phyloP scores from a whole-genome alignment of 306 rosid species.

The Aeschynomene evenia region DNA sequence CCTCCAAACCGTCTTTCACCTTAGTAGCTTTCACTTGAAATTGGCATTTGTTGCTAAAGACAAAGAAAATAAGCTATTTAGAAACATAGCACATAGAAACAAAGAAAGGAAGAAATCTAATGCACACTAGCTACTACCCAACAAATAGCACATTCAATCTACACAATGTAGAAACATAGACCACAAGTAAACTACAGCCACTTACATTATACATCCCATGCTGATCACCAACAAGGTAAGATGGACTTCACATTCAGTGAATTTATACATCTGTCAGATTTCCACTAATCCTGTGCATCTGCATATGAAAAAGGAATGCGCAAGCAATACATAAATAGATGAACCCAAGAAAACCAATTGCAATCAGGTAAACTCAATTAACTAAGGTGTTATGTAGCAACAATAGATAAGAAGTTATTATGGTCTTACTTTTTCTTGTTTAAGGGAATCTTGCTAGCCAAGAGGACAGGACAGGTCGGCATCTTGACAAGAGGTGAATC shows the following conservation, averaged over 20 bases:
- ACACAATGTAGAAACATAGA: too few relatives aligned
- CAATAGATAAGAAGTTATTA: constrained; percentile 14
- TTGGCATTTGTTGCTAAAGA: too few relatives aligned
- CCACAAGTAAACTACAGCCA: too few relatives aligned
- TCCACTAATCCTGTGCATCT: constrained; percentile 40
- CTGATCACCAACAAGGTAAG: too few relatives aligned
- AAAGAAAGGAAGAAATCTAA: too few relatives aligned
- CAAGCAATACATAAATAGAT: background rate
- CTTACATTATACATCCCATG: too few relatives aligned
- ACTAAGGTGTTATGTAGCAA: background rate
- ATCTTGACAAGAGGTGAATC: constrained; percentile 65
- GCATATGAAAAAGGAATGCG: constrained; percentile 38
- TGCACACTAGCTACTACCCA: too few relatives aligned
- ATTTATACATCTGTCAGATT: constrained; percentile 44
- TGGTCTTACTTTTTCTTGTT: constrained; percentile 36
- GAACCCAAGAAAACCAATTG: background rate
- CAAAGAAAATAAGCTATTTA: too few relatives aligned
- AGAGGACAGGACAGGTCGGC: constrained; percentile 10
- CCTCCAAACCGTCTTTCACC: too few relatives aligned
- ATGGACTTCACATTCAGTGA: constrained; percentile 40
- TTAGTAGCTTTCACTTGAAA: too few relatives aligned
- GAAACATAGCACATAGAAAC: too few relatives aligned
- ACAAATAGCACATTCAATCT: too few relatives aligned
- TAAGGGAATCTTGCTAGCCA: background rate
- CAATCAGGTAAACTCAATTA: background rate